Evolutionary conservation across 2,329 filamentous ascomycete species (phyloP), one percentile per base, ranked within the genome.

Genomic region (Periconia macrospinosa): DNA sequence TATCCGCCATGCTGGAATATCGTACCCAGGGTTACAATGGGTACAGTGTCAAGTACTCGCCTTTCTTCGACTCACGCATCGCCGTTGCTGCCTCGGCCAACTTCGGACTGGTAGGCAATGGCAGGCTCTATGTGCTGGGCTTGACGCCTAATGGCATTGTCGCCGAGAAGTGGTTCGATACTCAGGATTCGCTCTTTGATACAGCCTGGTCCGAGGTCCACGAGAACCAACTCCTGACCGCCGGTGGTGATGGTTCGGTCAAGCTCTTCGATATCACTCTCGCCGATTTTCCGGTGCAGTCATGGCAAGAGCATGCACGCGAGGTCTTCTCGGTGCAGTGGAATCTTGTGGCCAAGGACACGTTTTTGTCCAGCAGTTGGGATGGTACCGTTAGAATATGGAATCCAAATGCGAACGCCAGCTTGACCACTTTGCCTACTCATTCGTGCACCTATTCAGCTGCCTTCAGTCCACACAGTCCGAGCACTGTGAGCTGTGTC

Each of bases 1-100:
- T 37, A 10, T 37, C 33, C 66, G 78, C 59, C 50, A 97, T 97
- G 92, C 87, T 97, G 66, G 92, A 97, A 77, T 97, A 90, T 78
- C 89, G 90, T 60, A 97, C 94, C 19, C 84, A 91, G 71, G 94
- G 94, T 68, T 97, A 86, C 83, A 96, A 97, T 75, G 92, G 92
- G 67, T 97, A 96, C 78, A 91, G 90, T 63, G 92, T 97, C 76
- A 96, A 97, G 78, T 99, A 97, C 81, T 97, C 93, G 52, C 94
- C 94, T 7, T 99, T 97, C 80, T 96, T 95, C 79, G 94, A 97
- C 79, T 94, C 90, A 61, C 87, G 92, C 59, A 86, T 99, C 60
- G 93, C 93, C 53, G 92, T 97, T 66, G 90, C 91, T 30, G 84
- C 90, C 1, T 89, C 92, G n/a, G 86, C 93, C 59, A 97, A 99